phyloP scores from a whole-genome alignment of 208 protist genomes.

The Leishmania mexicana region DNA sequence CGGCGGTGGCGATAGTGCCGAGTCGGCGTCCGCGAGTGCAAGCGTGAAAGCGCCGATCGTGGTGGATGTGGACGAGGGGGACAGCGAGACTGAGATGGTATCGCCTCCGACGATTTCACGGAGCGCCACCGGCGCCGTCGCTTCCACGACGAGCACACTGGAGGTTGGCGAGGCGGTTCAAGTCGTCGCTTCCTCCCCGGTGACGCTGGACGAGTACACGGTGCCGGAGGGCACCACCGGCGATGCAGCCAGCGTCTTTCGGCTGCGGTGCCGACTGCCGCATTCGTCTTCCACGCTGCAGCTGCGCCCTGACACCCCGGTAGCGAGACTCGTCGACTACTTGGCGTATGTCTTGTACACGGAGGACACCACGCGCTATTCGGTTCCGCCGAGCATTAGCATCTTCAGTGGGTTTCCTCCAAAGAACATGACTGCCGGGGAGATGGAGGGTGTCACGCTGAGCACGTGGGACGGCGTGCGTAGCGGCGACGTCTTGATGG shows the following conservation, averaged over 20 bases:
- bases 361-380: conserved; percentile 44
- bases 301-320: conserved; percentile 61
- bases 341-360: conserved; percentile 61
- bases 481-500: conserved; percentile 66
- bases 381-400: conserved; percentile 36
- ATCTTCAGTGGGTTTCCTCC: conserved; percentile 60
- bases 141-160: neutral
- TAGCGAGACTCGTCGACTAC: conserved; percentile 52
- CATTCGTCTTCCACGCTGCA: conserved; percentile 45
- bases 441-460: conserved; percentile 35
- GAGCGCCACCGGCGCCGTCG: neutral
- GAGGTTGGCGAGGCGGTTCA: conserved; percentile 11
- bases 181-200: conserved; percentile 14
- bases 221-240: conserved; percentile 10
- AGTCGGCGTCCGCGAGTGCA: neutral
- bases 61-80: conserved; percentile 30
- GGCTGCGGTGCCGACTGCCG: conserved; percentile 69
- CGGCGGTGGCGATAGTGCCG: neutral
- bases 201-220: conserved; percentile 11
- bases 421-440: conserved; percentile 33
- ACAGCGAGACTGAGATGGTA: conserved; percentile 29
- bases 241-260: conserved; percentile 30
- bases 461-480: conserved; percentile 43
- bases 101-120: conserved; percentile 30
- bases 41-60: neutral